Base-by-base conservation (phyloP, 305 asterid species). In the Fraxinus albicans region DNA sequence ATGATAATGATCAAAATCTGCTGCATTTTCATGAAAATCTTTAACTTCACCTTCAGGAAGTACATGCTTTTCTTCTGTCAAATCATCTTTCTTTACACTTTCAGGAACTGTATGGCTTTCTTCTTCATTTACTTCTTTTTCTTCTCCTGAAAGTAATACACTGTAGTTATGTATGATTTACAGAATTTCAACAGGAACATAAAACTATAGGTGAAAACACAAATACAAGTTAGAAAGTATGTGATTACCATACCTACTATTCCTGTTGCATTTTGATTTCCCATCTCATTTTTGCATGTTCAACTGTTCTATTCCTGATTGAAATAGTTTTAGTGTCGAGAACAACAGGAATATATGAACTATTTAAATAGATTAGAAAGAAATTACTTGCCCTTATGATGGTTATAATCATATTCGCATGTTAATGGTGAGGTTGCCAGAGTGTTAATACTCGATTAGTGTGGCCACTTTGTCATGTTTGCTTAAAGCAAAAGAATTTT, bases 381-480 rank as follows among this genome's bases (percentile, higher is more conserved):
- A 70, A 70, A 70, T 29, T 70, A n/a, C 42, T 0, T 70, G 42
- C 76, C 9, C 17, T 70, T 31, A 33, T 70, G 76, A 70, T 70
- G 42, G 35, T 70, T 70, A 70, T 70, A 31, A 70, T 70, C 76
- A 70, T 70, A 31, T 70, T 70, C 42, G 23, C 76, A 70, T 33
- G 76, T 70, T 31, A 70, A 70, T 70, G 33, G 76, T 31, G 76
- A 70, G 80, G 79, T 31, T 84, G 83, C 85, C 85, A 86, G 86
- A 65, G 83, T 86, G 90, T 81, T 81, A 78, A 82, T 53, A 85
- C 87, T 85, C 65, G 84, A 86, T 77, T 85, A 78, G 80, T 44
- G 75, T 79, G 86, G 77, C 80, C 84, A 73, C 79, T 86, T 87
- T 80, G 72, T 10, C 60, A 63, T 36, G 73, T 76, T 73, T 65